These are phyloP conservation scores for Hypomontagnella submonticulosa DNA, from an alignment of 495 filamentous ascomycete species.

Conservation along the genomic window DNA sequence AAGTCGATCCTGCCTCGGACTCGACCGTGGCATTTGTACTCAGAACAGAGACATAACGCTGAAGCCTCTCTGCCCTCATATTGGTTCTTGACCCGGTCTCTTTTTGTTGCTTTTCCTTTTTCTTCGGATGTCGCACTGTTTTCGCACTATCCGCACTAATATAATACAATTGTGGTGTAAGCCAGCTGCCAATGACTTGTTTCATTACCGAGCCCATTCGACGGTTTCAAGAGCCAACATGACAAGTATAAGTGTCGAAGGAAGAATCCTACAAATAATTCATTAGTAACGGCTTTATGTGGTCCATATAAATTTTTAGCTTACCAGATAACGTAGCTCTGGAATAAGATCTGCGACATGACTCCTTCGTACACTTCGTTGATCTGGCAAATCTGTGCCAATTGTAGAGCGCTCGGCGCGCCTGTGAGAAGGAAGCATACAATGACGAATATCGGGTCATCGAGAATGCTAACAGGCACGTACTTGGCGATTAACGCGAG, in stretches of 20 bases:
- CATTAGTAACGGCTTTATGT: constrained; percentile 38
- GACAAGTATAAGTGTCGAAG: constrained; percentile 89
- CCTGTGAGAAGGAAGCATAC: constrained; percentile 97
- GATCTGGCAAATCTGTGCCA: constrained; percentile 98
- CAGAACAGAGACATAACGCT: not conserved
- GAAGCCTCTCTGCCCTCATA: constrained; percentile 1
- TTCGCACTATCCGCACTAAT: constrained; percentile 11
- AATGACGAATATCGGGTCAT: constrained; percentile 97
- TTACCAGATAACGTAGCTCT: constrained; percentile 97
- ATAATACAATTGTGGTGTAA: constrained; percentile 28
- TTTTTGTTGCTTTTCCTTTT: constrained; percentile 12
- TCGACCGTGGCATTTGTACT: not conserved
- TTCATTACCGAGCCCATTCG: constrained; percentile 74
- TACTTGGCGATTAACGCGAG: constrained; percentile 92
- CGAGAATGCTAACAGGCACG: constrained; percentile 90
- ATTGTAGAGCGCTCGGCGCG: constrained; percentile 91
- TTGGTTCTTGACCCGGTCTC: not conserved
- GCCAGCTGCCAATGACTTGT: not conserved
- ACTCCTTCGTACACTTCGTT: constrained; percentile 94
- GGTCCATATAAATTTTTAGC: constrained; percentile 43
- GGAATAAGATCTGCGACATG: constrained; percentile 93
- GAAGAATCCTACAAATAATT: constrained; percentile 76
- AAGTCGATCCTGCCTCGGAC: not conserved
- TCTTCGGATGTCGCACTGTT: constrained; percentile 24
- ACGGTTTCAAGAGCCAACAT: constrained; percentile 92